A percentile compares a stretch with the other conserved stretches of the same genome.
Conservation (phyloP, 1,284 basidiomycete genomes). For the Ganoderma resinaceum region DNA sequence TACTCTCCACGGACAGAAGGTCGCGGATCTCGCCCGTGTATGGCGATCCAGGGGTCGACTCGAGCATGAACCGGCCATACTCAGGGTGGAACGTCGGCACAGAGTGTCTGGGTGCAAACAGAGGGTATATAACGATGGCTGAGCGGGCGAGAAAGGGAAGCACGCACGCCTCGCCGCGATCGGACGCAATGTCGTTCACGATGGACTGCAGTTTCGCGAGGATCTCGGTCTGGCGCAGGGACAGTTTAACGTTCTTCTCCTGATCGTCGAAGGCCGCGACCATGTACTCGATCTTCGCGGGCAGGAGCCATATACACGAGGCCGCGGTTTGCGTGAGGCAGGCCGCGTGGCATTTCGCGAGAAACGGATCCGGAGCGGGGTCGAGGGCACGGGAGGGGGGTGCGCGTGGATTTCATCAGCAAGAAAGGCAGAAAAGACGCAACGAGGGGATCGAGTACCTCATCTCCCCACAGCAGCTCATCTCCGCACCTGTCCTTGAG, state of each 20-base stretch:
- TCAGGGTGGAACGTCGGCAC: constrained; percentile 98
- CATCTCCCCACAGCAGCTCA: constrained; percentile 98
- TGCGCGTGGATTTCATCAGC: constrained; percentile 24
- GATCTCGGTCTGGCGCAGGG: constrained; percentile 94
- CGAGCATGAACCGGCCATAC: constrained; percentile 98
- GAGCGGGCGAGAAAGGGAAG: not conserved
- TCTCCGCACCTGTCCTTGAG: constrained; percentile 94
- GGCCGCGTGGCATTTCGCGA: not conserved
- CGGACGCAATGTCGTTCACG: constrained; percentile 71
- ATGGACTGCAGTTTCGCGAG: constrained; percentile 81
- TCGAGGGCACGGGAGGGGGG: constrained; percentile 1
- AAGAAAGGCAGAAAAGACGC: not conserved
- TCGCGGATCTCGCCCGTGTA: constrained; percentile 90
- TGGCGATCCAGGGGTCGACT: constrained; percentile 95
- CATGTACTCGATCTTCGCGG: constrained; percentile 91
- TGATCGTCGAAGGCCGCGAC: constrained; percentile 88
- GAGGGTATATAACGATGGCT: constrained; percentile 17
- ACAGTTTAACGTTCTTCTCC: constrained; percentile 84
- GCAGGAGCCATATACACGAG: constrained; percentile 12
- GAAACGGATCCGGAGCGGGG: constrained; percentile 5
- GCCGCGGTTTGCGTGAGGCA: constrained; percentile 4
- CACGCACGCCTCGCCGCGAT: constrained; percentile 65
- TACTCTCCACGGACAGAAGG: constrained; percentile 88
- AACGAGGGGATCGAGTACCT: constrained; percentile 59
- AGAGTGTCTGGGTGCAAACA: constrained; percentile 55